Evolutionary conservation across 2,329 filamentous ascomycete genomes (phyloP).

Genomic region (Diaporthe capsici): DNA sequence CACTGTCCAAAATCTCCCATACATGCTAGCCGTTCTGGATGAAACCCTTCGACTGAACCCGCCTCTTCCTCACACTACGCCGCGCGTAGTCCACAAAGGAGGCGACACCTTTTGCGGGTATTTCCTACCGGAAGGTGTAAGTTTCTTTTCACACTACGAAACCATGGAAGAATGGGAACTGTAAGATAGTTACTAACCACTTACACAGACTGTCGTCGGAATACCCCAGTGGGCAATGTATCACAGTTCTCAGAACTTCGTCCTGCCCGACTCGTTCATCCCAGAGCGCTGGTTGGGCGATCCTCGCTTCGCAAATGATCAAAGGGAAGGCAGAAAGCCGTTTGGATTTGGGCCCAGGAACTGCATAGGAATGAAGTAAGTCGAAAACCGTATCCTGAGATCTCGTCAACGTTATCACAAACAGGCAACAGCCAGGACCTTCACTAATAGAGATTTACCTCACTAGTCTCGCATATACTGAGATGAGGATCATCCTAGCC

Average conservation of each 20-base stretch:
- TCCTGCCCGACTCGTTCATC: neutral
- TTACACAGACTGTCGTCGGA: neutral
- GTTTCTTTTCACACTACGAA: neutral
- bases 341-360: neutral
- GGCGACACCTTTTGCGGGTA: neutral
- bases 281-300: neutral
- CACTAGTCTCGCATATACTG: neutral
- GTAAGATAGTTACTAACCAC: too few relatives aligned
- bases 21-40: neutral
- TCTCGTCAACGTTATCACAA: too few relatives aligned
- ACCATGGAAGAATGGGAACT: too few relatives aligned
- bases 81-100: neutral
- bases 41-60: neutral
- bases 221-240: neutral
- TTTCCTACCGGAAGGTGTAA: neutral
- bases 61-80: neutral
- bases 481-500: neutral
- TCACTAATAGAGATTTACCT: neutral
- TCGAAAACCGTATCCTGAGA: neutral
- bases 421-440: neutral
- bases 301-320: neutral
- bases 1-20: neutral
- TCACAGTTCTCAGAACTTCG: neutral
- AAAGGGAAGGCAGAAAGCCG: neutral
- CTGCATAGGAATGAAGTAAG: slow-evolving; percentile 1